These are phyloP conservation scores for Goffeauzyma gilvescens DNA, from an alignment of 768 basidiomycete genomes.

Conservation along the genomic window DNA sequence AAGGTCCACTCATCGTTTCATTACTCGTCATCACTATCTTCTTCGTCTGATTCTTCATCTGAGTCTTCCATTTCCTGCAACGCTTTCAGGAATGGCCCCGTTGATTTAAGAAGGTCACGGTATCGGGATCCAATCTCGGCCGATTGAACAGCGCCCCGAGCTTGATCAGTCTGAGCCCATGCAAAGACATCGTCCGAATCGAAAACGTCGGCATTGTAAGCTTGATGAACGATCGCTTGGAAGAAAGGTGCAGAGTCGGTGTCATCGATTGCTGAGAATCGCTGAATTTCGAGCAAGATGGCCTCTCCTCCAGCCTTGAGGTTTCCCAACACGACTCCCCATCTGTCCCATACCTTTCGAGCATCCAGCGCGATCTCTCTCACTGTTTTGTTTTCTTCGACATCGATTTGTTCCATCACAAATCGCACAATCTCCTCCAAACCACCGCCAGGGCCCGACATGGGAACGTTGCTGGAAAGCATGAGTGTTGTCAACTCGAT, in stretches of 20 bases:
- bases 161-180: constrained; percentile 46
- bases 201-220: constrained; percentile 82
- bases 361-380: constrained; percentile 49
- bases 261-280: constrained; percentile 35
- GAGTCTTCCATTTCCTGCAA: constrained; percentile 40
- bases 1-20: constrained; percentile 18
- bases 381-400: constrained; percentile 45
- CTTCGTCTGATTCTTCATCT: constrained; percentile 16
- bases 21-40: constrained; percentile 38
- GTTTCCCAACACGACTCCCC: constrained; percentile 63
- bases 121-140: constrained; percentile 16
- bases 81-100: constrained; percentile 61
- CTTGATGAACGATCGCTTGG: constrained; percentile 60
- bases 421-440: constrained; percentile 74
- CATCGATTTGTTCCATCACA: constrained; percentile 51
- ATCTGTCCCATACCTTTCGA: constrained; percentile 45
- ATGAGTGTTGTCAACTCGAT: constrained; percentile 90
- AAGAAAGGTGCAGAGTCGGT: constrained; percentile 44
- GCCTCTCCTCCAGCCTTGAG: constrained; percentile 69
- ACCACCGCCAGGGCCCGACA: constrained; percentile 43
- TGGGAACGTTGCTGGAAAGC: constrained; percentile 85
- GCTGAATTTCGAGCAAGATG: constrained; percentile 56
- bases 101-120: constrained; percentile 38
- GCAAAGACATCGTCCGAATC: constrained; percentile 74
- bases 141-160: constrained; percentile 42